A percentile compares a stretch with the other conserved stretches of the same genome.
Conservation (phyloP, 148 eudicot species). For the Nepenthes mirabilis region DNA sequence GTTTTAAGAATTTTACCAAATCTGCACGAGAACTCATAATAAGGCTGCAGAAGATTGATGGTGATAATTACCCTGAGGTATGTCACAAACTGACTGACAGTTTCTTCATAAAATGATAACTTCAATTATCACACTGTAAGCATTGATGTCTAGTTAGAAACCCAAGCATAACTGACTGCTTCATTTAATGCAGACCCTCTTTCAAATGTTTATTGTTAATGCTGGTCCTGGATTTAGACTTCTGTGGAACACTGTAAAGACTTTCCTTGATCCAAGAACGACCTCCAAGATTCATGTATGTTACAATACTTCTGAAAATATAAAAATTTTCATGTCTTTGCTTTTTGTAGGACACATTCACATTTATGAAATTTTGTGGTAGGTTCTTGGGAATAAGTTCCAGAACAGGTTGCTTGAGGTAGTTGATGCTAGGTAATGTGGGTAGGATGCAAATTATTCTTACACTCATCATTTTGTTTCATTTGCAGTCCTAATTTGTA, state of each 20-base stretch:
- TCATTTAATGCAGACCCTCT: slow-evolving; percentile 52
- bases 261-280: slow-evolving; percentile 86
- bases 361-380: slow-evolving; percentile 2
- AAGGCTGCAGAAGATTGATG: slow-evolving; percentile 75
- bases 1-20: slow-evolving; percentile 70
- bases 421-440: slow-evolving; percentile 66
- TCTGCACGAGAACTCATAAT: slow-evolving; percentile 75
- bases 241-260: slow-evolving; percentile 77
- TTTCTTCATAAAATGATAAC: too few species aligned
- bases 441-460: background rate
- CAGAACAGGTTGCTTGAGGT: slow-evolving; percentile 81
- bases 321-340: background rate
- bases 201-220: slow-evolving; percentile 89
- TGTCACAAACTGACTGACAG: background rate
- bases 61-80: slow-evolving; percentile 96
- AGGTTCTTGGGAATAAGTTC: slow-evolving; percentile 91
- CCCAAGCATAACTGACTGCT: background rate
- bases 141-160: background rate
- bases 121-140: background rate
- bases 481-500: background rate
- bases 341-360: background rate
- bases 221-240: slow-evolving; percentile 97
- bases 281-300: slow-evolving; percentile 89
- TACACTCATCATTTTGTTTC: background rate
- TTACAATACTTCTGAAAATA: background rate